Conservation (phyloP, 2,329 filamentous ascomycete species). For the Proliferodiscus dingleyae region DNA sequence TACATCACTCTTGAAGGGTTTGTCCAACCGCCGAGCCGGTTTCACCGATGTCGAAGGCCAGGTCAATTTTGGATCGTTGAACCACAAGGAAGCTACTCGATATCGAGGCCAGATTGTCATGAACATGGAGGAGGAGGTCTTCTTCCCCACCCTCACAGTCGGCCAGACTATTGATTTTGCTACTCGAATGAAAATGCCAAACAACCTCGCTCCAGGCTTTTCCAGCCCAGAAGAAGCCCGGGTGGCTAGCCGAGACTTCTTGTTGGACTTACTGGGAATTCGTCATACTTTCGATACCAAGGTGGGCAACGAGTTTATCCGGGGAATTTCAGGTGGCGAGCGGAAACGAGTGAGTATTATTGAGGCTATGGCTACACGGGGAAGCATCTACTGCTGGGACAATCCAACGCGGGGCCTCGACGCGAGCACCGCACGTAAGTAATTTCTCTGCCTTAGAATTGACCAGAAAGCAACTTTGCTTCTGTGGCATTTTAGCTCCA, state of each 20-base stretch:
- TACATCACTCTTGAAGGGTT: conserved; percentile 64
- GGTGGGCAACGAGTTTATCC: conserved; percentile 54
- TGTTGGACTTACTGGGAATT: conserved; percentile 39
- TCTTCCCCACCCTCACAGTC: conserved; percentile 47
- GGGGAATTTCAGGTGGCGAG: conserved; percentile 58
- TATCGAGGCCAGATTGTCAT: conserved; percentile 55
- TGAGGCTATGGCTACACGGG: conserved; percentile 36
- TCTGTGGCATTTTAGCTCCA: too few species aligned
- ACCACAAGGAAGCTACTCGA: conserved; percentile 36
- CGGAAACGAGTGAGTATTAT: conserved; percentile 58
- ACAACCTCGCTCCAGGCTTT: conserved; percentile 40
- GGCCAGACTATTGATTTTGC: conserved; percentile 50
- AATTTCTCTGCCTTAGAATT: too few species aligned
- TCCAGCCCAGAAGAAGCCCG: conserved; percentile 42
- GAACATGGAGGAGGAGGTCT: conserved; percentile 48
- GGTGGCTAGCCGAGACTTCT: conserved; percentile 27
- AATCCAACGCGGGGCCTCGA: conserved; percentile 63
- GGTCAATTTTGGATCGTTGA: conserved; percentile 49
- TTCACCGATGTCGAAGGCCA: conserved; percentile 55
- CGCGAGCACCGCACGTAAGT: conserved; percentile 62
- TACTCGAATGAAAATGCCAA: conserved; percentile 52
- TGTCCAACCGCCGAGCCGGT: conserved; percentile 59
- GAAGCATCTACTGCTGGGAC: conserved; percentile 58
- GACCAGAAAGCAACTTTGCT: too few species aligned
- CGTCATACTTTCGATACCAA: conserved; percentile 51